Evolutionary conservation across 2,329 filamentous ascomycete species (phyloP), one percentile per base, ranked within the genome.

Genomic region (Lachnellula suecica): DNA sequence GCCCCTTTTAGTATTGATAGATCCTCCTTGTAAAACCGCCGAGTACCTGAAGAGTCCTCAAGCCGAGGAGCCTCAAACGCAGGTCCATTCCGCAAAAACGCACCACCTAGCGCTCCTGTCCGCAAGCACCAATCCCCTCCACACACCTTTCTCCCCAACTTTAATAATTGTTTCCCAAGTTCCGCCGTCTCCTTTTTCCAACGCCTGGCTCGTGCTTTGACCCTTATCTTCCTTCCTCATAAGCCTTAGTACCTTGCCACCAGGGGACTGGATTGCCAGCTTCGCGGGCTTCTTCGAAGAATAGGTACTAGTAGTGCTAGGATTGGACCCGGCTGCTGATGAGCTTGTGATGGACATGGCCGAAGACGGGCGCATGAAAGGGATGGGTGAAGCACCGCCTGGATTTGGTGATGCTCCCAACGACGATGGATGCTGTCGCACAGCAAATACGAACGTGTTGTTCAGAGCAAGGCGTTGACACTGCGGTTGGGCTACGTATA

Each of bases 371-470:
- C 84, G 75, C 23, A 72, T 71, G 60, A 84, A 85, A 0, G 86
- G 86, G 19, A 84, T 75, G 1, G 85, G 85, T 15, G 66, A 69
- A 17, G 68, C 63, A 44, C 71, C 42, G 54, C 70, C 58, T 17
- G 65, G 63, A 49, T 67, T 70, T 24, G 68, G 66, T 24, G 71
- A 64, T 31, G 71, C 66, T 37, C 68, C 65, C 2, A 80, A 71
- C 1, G 79, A 81, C 1, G 90, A 87, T 0, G 92, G 89, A 67
- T 99, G 92, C 67, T 99, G 94, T 42, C 94, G 89, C 55, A 99
- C 88, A 48, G 89, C 89, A 70, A 99, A 99, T 24, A 99, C 93
- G 67, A 97, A 99, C 0, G 94, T 99, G 68, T 99, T 97, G 75
- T 97, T 97, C 51, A 96, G 78, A 1, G 91, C 92, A 24, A 99